Evolutionary conservation across 2,329 filamentous ascomycete genomes (phyloP).

Genomic region (Sordariomycetes sp.): DNA sequence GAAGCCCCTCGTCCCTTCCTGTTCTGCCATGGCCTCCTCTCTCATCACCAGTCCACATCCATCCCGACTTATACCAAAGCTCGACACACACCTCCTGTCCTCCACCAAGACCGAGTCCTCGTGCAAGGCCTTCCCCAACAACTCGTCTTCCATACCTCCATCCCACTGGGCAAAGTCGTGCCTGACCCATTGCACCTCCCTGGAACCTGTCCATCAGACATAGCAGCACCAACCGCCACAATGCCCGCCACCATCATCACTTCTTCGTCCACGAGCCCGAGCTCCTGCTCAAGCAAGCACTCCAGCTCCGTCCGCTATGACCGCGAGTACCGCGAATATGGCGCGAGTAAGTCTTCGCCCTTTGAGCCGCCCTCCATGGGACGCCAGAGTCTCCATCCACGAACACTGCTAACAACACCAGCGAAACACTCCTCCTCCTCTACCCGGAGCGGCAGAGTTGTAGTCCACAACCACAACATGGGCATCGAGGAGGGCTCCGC

Average conservation of each 20-base stretch:
- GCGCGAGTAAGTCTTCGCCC: constrained; percentile 15
- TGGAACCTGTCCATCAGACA: constrained; percentile 7
- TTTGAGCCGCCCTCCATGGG: neutral
- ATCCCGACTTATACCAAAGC: neutral
- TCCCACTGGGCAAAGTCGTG: constrained; percentile 10
- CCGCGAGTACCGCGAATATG: constrained; percentile 18
- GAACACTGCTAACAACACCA: constrained; percentile 10
- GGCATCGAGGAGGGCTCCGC: constrained; percentile 16
- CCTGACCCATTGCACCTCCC: constrained; percentile 5
- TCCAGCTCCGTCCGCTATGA: constrained; percentile 10
- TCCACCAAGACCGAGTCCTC: neutral
- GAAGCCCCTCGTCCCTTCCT: neutral
- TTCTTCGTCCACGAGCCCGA: constrained; percentile 14
- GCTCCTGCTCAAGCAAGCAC: constrained; percentile 14
- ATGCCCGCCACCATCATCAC: constrained; percentile 16
- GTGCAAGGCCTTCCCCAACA: neutral
- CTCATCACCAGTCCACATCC: neutral
- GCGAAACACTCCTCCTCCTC: constrained; percentile 15
- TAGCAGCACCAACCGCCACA: constrained; percentile 19
- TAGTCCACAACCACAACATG: constrained; percentile 21
- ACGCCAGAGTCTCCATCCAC: constrained; percentile 2
- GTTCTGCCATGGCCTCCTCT: neutral
- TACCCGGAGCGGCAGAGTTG: constrained; percentile 12
- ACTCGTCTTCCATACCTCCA: neutral
- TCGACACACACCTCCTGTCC: neutral